Evolutionary conservation across 129 eudicot species (phyloP), one percentile per base, ranked within the genome.

Genomic region (Escallonia herrerae): DNA sequence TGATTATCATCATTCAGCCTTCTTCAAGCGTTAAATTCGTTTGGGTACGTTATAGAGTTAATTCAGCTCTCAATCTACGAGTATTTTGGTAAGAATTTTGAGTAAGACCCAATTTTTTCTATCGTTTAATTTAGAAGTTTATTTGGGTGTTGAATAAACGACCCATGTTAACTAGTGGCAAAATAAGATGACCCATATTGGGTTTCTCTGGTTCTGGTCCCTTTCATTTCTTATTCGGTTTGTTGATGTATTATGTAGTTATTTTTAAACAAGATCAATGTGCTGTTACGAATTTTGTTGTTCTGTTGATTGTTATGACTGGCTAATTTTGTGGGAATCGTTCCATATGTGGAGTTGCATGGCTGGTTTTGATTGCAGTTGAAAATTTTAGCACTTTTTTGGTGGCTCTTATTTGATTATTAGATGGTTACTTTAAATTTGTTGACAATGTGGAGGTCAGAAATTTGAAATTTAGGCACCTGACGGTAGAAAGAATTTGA

Each of bases 61-160:
- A 49, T 74, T 58, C 38, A 61, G 69, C 69, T 64, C 14, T 46
- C 13, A 64, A 69, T 46, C 39, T 40, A 40, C 43, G 66, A 49
- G 11, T 61, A 38, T 52, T 68, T 45, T 63, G 84, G 84, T 79
- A 60, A 64, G 76, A 46, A 64, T 68, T 64, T 44, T 4, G 33
- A 1, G 33, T 22, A 6, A 42, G 12, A 8, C 66, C 67, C 70
- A 43, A 10, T 13, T 67, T 8, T n/a, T 40, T 4, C 1, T 72
- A 67, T 61, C 62, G 42, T 13, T 37, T 63, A 9, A 40, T 38
- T 55, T 40, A 9, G 4, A 39, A 15, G 33, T 22, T n/a, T 62
- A 42, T 41, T 7, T 11, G 66, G 45, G 2, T 62, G 8, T 5
- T 3, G 7, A 22, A 6, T 67, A 15, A 10, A 45, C 33, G 33